A percentile compares a stretch with the other conserved stretches of the same genome.
Conservation (phyloP, 306 rosid species). For the Gillenia trifoliata region DNA sequence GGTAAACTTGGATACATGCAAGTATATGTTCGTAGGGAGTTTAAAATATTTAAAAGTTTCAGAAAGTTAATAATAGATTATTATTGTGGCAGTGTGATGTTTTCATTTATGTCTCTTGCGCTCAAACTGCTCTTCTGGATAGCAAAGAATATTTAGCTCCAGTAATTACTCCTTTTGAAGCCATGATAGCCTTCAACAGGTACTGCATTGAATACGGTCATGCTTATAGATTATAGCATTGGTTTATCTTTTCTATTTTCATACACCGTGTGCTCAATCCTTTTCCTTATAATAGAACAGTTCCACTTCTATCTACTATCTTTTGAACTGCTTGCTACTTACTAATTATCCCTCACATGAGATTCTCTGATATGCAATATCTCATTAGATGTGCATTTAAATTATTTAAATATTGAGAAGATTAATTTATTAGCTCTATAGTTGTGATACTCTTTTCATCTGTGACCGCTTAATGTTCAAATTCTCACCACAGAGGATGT, state of each 20-base stretch:
- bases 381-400: neutral
- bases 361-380: neutral
- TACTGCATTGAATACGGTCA: constrained; percentile 8
- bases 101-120: constrained; percentile 79
- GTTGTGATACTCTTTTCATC: neutral
- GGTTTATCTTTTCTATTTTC: neutral
- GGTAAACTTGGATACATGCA: constrained; percentile 38
- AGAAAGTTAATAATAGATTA: constrained; percentile 1
- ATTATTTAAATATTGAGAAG: neutral
- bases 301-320: neutral
- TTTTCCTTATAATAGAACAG: neutral
- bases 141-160: constrained; percentile 96
- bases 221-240: neutral
- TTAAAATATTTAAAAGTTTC: neutral
- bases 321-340: neutral
- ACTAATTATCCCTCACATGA: neutral
- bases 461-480: neutral
- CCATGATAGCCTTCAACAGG: constrained; percentile 88
- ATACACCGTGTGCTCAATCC: neutral
- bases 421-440: neutral
- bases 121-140: constrained; percentile 88
- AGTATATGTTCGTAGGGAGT: neutral
- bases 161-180: constrained; percentile 89
- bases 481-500: constrained; percentile 51
- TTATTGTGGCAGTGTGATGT: constrained; percentile 70